Percentiles rank a stretch among this genome's conserved stretches.
These are phyloP conservation scores for Pelargonium myrrhifolium DNA, from an alignment of 441 rosid species.

Conservation along the genomic window DNA sequence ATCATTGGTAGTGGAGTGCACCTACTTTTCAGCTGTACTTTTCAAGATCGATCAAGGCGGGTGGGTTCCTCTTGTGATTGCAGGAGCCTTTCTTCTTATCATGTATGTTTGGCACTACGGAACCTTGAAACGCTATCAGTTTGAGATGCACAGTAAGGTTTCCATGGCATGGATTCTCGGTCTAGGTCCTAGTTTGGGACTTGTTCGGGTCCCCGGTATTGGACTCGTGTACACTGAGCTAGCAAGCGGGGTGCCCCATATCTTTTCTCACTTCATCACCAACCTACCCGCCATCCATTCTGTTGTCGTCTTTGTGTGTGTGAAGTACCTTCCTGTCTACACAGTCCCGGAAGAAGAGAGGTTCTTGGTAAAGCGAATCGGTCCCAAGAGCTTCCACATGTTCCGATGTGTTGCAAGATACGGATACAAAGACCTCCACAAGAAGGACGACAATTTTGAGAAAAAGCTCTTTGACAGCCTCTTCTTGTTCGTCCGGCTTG, in stretches of 20 bases:
- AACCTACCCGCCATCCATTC: slow-evolving; percentile 96
- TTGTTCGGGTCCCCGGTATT: slow-evolving; percentile 86
- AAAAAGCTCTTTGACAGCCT: slow-evolving; percentile 60
- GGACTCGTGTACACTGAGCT: slow-evolving; percentile 88
- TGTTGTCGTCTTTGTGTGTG: slow-evolving; percentile 75
- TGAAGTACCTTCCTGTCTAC: slow-evolving; percentile 88
- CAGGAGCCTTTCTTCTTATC: slow-evolving; percentile 65
- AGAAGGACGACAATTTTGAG: slow-evolving; percentile 89
- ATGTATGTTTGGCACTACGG: slow-evolving; percentile 96
- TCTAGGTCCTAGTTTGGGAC: slow-evolving; percentile 83
- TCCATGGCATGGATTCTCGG: slow-evolving; percentile 96
- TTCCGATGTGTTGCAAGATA: slow-evolving; percentile 88
- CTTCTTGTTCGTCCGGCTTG: slow-evolving; percentile 58
- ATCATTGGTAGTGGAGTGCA: slow-evolving; percentile 75
- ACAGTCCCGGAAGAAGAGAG: slow-evolving; percentile 77
- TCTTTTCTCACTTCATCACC: slow-evolving; percentile 90
- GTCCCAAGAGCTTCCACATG: slow-evolving; percentile 73
- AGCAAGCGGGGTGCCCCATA: slow-evolving; percentile 83
- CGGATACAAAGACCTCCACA: slow-evolving; percentile 93
- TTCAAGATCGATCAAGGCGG: slow-evolving; percentile 91
- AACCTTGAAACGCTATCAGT: slow-evolving; percentile 78
- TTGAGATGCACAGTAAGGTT: slow-evolving; percentile 83
- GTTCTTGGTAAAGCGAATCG: slow-evolving; percentile 86
- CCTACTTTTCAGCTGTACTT: slow-evolving; percentile 93
- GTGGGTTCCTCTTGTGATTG: slow-evolving; percentile 92